phyloP scores from a whole-genome alignment of 192 early-diverging fungal genomes.

The Linnemannia elongata region DNA sequence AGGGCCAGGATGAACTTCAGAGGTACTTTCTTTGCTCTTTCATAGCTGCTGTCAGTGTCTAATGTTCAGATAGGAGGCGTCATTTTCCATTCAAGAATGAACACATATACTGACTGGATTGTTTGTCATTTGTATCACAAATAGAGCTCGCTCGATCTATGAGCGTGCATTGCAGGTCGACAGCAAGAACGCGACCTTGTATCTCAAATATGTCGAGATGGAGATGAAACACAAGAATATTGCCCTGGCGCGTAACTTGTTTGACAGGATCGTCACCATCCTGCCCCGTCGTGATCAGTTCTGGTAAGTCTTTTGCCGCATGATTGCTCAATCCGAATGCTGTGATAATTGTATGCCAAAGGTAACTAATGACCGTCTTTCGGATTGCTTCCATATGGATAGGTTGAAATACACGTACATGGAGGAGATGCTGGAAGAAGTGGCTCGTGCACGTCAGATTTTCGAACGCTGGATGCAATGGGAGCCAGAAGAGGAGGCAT shows the following conservation, averaged over 20 bases:
- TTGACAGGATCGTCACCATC: slow-evolving; percentile 90
- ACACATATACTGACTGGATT: not conserved
- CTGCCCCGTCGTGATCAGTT: slow-evolving; percentile 89
- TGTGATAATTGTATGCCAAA: no score
- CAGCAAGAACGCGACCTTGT: slow-evolving; percentile 86
- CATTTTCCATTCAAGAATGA: not conserved
- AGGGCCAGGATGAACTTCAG: slow-evolving; percentile 87
- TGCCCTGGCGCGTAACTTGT: slow-evolving; percentile 93
- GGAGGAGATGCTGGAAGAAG: slow-evolving; percentile 96
- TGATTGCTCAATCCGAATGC: not conserved
- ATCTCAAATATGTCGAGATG: slow-evolving; percentile 95
- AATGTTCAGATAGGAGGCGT: not conserved
- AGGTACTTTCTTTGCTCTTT: slow-evolving; percentile 57
- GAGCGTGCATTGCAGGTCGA: slow-evolving; percentile 96
- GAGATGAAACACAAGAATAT: slow-evolving; percentile 98
- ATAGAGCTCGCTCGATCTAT: slow-evolving; percentile 88
- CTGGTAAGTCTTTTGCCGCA: slow-evolving; percentile 60
- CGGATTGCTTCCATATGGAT: not conserved
- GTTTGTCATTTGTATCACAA: not conserved
- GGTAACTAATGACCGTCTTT: not conserved
- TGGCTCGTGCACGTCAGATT: slow-evolving; percentile 88
- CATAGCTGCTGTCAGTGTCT: not conserved
- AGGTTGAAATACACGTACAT: slow-evolving; percentile 98
- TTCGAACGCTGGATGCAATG: slow-evolving; percentile 99
- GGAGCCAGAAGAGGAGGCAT: slow-evolving; percentile 94